Evolutionary conservation across 345 rosid genomes (phyloP), one percentile per base, ranked within the genome.

Genomic region (Euphorbia tirucalli): DNA sequence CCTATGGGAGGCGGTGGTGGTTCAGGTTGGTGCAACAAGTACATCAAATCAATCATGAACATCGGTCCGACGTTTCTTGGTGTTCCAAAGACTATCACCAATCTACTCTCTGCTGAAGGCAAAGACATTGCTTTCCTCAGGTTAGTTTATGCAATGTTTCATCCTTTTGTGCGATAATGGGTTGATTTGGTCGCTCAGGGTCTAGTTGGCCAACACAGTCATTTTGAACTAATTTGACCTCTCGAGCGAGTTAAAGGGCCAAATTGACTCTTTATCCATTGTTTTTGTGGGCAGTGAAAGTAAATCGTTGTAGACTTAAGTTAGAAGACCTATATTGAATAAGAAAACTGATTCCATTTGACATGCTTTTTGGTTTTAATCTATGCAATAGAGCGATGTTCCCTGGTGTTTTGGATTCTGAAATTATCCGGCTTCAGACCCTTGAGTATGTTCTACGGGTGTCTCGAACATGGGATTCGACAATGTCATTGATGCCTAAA

Each of bases 381-480:
- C 77, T 37, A 5, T 61, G 18, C 68, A 69, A 62, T 21, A 92
- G 93, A 80, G 86, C 87, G 68, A 78, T 87, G 87, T 83, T 81
- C 3, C 82, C 86, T 0, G 82, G 89, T 58, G 11, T 88, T 48
- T 69, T 82, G 64, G 86, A 87, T 66, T 84, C 89, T 4, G 88
- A 85, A 66, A 57, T 82, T 78, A 77, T 84, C 14, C 79, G 88
- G 55, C 72, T 87, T 60, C 97, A 91, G 58, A 84, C 93, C 21
- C 74, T 85, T 5, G 84, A 87, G 63, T 89, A 88, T 72, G 74
- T 85, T 54, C 68, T 89, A 87, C 65, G 85, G n/a, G 71, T 91
- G 67, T 46, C 81, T 74, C 82, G 92, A 74, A 92, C 92, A 24
- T 89, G 96, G 96, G 96, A 92, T 76, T 88, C 97, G 1, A 27